Evolutionary conservation across 176 grass and related monocot species (phyloP).

Genomic region (Lolium perenne): DNA sequence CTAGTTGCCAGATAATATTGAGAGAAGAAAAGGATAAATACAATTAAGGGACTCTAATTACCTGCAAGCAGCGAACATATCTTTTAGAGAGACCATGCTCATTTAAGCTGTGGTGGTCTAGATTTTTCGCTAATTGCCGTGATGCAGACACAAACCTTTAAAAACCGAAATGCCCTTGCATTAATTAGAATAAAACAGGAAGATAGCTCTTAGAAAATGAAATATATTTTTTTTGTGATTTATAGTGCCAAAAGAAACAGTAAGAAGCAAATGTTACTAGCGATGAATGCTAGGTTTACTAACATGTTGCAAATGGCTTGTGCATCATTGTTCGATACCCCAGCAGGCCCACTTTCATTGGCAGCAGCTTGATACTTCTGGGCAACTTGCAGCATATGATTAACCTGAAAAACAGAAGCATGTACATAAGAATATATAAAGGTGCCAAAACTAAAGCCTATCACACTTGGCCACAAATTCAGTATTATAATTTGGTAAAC

Average conservation of each 20-base stretch:
- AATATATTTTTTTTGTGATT: slow-evolving; percentile 11
- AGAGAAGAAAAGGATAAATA: background rate
- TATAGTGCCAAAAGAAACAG: slow-evolving; percentile 21
- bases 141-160: slow-evolving; percentile 82
- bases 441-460: background rate
- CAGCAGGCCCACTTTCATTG: slow-evolving; percentile 65
- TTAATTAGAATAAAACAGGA: slow-evolving; percentile 24
- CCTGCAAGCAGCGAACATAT: slow-evolving; percentile 96
- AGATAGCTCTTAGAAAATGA: background rate
- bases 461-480: background rate
- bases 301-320: slow-evolving; percentile 88
- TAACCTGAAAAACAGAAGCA: slow-evolving; percentile 62
- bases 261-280: slow-evolving; percentile 14
- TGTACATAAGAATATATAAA: background rate
- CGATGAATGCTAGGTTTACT: slow-evolving; percentile 37
- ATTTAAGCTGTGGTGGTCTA: slow-evolving; percentile 85
- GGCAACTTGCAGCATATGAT: slow-evolving; percentile 82
- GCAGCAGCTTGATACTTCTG: slow-evolving; percentile 81
- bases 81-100: slow-evolving; percentile 97
- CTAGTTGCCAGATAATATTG: background rate
- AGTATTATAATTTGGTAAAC: slow-evolving; percentile 1
- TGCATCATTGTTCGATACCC: slow-evolving; percentile 66
- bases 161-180: slow-evolving; percentile 15
- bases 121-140: slow-evolving; percentile 80
- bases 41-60: slow-evolving; percentile 29